Evolutionary conservation across 345 rosid genomes (phyloP), one percentile per base, ranked within the genome.

Genomic region (Erysimum cheiranthoides): DNA sequence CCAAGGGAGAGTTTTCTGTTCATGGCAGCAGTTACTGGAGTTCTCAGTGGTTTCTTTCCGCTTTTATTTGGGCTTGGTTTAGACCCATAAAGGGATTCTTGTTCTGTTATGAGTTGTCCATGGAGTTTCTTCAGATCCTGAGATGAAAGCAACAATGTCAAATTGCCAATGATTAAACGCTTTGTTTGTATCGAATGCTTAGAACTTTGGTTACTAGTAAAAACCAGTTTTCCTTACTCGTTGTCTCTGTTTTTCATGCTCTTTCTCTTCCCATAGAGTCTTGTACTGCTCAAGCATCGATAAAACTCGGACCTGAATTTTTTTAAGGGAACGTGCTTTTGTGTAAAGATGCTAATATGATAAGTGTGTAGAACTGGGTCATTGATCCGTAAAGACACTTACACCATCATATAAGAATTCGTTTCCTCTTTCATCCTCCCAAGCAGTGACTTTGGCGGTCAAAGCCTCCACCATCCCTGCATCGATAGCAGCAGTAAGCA

Each of bases 321-420:
- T 18, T 30, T 63, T 14, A 11, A 11, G 32, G 54, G 39, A 35
- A 7, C 34, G 14, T 36, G 46, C 14, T 5, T 60, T 42, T n/a
- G 50, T 61, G 34, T 52, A 12, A 40, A 61, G 47, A 61, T 43
- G 13, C 17, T 40, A 42, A 54, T 12, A 46, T 63, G 34, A 16
- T 3, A 45, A 53, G 9, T 27, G 60, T 16, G 35, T 36, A 45
- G 35, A 54, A 10, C 7, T 62, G n/a, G 14, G 59, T 54, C 43
- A 58, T 74, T 70, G 21, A 43, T 49, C 59, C 34, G 73, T 30
- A 42, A 45, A 43, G 51, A 68, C 51, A 59, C 97, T 87, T 86
- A 91, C 97, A 71, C 93, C 91, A 69, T 91, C 95, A 51, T 87
- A 91, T 50, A 82, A 80, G 82, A 91, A 91, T 8, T 83, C 83